These are phyloP conservation scores for Effrenium voratum DNA, from an alignment of 73 alveolate species.

Conservation along the genomic window DNA sequence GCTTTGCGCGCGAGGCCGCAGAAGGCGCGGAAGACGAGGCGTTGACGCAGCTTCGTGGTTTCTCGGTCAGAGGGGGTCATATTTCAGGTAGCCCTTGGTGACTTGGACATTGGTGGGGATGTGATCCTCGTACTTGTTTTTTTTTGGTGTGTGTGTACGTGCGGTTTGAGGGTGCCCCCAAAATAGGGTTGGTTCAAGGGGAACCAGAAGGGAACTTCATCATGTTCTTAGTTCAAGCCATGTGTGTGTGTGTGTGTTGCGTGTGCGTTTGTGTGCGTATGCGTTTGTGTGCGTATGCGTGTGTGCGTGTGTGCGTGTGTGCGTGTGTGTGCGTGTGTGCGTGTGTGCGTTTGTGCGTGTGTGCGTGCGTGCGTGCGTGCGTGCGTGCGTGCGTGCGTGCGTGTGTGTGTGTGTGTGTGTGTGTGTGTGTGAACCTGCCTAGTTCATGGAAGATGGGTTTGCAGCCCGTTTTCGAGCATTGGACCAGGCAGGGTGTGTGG, in stretches of 20 bases:
- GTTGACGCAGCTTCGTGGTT: neutral
- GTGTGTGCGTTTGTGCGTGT: neutral
- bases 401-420: neutral
- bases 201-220: too few species aligned
- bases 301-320: neutral
- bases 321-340: too few species aligned
- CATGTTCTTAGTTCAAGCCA: neutral
- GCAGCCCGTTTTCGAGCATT: too few species aligned
- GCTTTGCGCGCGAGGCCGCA: slow-evolving; percentile 65
- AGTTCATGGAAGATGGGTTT: too few species aligned
- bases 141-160: too few species aligned
- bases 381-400: neutral
- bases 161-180: too few species aligned
- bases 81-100: too few species aligned
- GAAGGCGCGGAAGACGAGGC: slow-evolving; percentile 9
- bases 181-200: too few species aligned
- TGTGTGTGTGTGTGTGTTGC: neutral
- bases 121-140: too few species aligned
- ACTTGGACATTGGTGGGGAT: too few species aligned
- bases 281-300: neutral
- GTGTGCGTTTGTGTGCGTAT: neutral
- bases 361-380: neutral
- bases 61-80: neutral
- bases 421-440: neutral
- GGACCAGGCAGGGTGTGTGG: too few species aligned